phyloP scores from a whole-genome alignment of 352 stramenopile species.

The Pythium phragmitis region DNA sequence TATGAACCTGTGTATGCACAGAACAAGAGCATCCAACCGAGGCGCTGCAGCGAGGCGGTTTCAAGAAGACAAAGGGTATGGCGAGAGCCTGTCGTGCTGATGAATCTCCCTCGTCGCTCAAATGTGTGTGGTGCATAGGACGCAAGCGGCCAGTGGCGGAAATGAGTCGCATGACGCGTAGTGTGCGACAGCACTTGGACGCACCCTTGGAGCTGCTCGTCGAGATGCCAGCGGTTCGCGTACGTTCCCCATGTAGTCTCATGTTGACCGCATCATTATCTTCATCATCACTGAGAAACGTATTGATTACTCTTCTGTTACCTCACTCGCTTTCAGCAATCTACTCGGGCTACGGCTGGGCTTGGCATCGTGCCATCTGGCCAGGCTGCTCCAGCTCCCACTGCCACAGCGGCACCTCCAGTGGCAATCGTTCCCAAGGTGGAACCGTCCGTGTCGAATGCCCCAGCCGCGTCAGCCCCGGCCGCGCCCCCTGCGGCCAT shows the following conservation, averaged over 20 bases:
- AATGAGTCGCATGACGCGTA: constrained; percentile 71
- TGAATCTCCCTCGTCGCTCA: not conserved
- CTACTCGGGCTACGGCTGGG: constrained; percentile 1
- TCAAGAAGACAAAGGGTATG: constrained; percentile 78
- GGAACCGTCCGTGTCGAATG: not conserved
- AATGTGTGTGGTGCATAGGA: constrained; percentile 29
- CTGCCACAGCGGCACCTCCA: constrained; percentile 3
- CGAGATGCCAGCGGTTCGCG: constrained; percentile 47
- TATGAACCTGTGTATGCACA: constrained; percentile 20
- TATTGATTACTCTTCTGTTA: not conserved
- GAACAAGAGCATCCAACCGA: constrained; percentile 49
- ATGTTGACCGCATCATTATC: not conserved
- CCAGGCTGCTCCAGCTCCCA: not conserved
- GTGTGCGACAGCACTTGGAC: constrained; percentile 74
- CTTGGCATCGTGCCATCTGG: constrained; percentile 6
- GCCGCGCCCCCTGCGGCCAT: constrained; percentile 6
- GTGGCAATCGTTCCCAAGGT: not conserved
- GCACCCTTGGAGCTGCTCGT: constrained; percentile 68
- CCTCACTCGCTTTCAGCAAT: constrained; percentile 8
- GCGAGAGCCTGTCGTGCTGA: not conserved
- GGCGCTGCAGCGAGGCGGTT: constrained; percentile 56
- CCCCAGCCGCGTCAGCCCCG: constrained; percentile 1
- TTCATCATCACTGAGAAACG: not conserved
- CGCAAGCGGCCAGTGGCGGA: constrained; percentile 60
- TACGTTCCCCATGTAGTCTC: constrained; percentile 27